Evolutionary conservation across 2,329 filamentous ascomycete genomes (phyloP).

Genomic region (Penicillium sp.): DNA sequence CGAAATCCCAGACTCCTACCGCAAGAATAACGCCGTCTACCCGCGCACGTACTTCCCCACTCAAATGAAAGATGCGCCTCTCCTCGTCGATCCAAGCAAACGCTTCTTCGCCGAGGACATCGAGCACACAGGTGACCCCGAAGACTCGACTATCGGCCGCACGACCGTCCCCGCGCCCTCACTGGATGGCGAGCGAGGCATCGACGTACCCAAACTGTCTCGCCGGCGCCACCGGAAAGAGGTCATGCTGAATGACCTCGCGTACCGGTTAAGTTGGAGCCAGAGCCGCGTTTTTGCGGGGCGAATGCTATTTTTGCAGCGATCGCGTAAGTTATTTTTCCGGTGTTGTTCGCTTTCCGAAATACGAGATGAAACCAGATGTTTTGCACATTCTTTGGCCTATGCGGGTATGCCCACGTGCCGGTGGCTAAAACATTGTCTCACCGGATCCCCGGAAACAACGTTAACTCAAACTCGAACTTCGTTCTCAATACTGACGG

Average conservation of each 20-base stretch:
- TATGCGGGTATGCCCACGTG: constrained; percentile 3
- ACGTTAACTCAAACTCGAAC: background rate
- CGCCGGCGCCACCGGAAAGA: constrained; percentile 73
- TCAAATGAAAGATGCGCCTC: constrained; percentile 85
- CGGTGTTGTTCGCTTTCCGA: background rate
- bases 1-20: constrained; percentile 94
- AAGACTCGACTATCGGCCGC: constrained; percentile 38
- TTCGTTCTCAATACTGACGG: constrained; percentile 1
- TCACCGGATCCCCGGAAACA: constrained; percentile 10
- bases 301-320: constrained; percentile 82
- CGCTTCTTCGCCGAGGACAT: constrained; percentile 72
- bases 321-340: constrained; percentile 70
- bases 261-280: constrained; percentile 94
- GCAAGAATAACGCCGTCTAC: constrained; percentile 84
- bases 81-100: constrained; percentile 66
- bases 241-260: constrained; percentile 86
- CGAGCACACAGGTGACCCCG: constrained; percentile 52
- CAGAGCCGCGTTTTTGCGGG: constrained; percentile 90
- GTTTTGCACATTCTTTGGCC: background rate
- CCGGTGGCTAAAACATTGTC: constrained; percentile 5
- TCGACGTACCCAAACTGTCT: constrained; percentile 73
- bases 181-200: constrained; percentile 70
- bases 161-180: constrained; percentile 60
- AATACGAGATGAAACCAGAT: background rate
- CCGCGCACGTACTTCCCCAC: constrained; percentile 89